Base-by-base conservation (phyloP, 2,329 filamentous ascomycete species). In the Diaporthe destruens region DNA sequence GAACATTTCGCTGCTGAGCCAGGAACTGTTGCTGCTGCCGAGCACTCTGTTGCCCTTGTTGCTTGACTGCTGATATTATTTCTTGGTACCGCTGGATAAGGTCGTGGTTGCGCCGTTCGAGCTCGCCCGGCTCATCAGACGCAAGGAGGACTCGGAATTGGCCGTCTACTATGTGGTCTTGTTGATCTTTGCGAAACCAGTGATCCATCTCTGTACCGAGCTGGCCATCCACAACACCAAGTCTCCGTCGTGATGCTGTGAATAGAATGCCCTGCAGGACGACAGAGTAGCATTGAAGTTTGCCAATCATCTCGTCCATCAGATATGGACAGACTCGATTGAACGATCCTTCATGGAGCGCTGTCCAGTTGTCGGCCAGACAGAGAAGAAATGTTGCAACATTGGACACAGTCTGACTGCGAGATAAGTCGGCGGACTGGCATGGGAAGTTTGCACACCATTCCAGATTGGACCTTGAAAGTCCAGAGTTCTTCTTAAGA, bases 371-470 rank as follows among this genome's bases (percentile, higher is more conserved):
- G 25, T 77, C 74, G 2, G 82, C 80, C 18, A 92, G 77, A 8
- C 82, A 79, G 3, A 77, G 72, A n/a, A 89, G 81, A 61, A 86
- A 88, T 0, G 76, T 72, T 25, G 84, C 79, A 20, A 91, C 85
- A 18, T 83, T 73, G 9, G 53, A 36, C 6, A 82, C 32, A 1
- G 75, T 47, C 3, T 49, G 36, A 2, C 42, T 16, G 65, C 81
- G 81, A 47, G 73, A 47, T 4, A 59, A 36, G 18, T 74, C 34
- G 53, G 75, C 14, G 11, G 57, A 53, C 2, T 74, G 59, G 2
- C 55, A 70, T 3, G 85, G 85, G 23, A 86, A 86, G 2, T 69
- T 32, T 5, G 80, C 75, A 63, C 85, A 82, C 78, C 80, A 85
- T 3, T 36, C n/a, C 39, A 82, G 71, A 23, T 80, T 74, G 6